Percentiles rank a stretch among this genome's conserved stretches.
Conservation (phyloP, 345 rosid genomes). For the Raphanus sativus region DNA sequence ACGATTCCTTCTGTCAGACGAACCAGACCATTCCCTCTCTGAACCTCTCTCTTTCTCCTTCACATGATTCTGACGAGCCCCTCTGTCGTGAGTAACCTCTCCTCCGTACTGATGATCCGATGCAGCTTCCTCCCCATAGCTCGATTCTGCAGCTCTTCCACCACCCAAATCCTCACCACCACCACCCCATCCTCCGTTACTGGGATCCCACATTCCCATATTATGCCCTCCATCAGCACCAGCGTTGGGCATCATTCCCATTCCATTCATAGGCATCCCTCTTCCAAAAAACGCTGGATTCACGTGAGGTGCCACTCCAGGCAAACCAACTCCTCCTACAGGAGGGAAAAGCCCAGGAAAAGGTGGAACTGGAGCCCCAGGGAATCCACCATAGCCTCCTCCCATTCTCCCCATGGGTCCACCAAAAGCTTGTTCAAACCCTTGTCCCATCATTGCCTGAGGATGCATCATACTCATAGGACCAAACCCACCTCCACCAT, state of each 20-base stretch:
- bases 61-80: slow-evolving; percentile 50
- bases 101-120: slow-evolving; percentile 82
- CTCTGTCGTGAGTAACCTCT: slow-evolving; percentile 66
- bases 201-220: slow-evolving; percentile 82
- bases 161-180: slow-evolving; percentile 68
- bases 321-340: slow-evolving; percentile 61
- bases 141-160: slow-evolving; percentile 75
- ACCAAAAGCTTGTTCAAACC: slow-evolving; percentile 80
- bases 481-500: slow-evolving; percentile 70
- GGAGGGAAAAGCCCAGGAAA: slow-evolving; percentile 64
- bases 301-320: slow-evolving; percentile 87
- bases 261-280: slow-evolving; percentile 70
- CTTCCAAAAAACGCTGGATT: slow-evolving; percentile 78
- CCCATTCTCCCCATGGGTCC: slow-evolving; percentile 58
- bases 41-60: slow-evolving; percentile 69
- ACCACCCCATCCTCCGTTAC: slow-evolving; percentile 58
- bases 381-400: slow-evolving; percentile 64
- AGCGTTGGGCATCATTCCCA: slow-evolving; percentile 72
- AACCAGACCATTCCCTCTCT: slow-evolving; percentile 73
- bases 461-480: slow-evolving; percentile 55
- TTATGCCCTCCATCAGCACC: slow-evolving; percentile 22
- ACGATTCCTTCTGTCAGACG: slow-evolving; percentile 67
- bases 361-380: slow-evolving; percentile 47
- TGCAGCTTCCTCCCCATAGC: slow-evolving; percentile 84
- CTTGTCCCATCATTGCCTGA: slow-evolving; percentile 78